Evolutionary conservation across 2,329 filamentous ascomycete species (phyloP), one percentile per base, ranked within the genome.

Genomic region (Trichoderma endophyticum): DNA sequence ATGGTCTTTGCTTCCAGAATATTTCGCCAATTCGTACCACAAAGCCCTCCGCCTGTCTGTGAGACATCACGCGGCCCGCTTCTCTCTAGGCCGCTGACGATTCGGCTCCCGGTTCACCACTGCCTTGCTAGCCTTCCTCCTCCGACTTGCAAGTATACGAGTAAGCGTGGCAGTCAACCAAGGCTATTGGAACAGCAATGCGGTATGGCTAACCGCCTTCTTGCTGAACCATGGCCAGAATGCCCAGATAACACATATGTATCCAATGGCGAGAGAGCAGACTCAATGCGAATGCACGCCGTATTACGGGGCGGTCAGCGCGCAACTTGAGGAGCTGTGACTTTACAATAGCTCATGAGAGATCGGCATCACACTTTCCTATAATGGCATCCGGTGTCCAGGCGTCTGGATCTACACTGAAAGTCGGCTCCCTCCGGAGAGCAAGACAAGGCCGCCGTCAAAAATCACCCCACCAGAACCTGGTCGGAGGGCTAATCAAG

Each of bases 1-100:
- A 36, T 32, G 39, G 57, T 14, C 48, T 57, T 32, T 56, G 71
- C 66, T 72, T 72, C 71, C 60, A 72, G 71, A 71, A 72, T 54
- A 54, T 71, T 70, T 72, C 57, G 28, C 30, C 67, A 28, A 36
- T 21, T 51, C 54, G 32, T 57, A 28, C 71, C 36, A 59, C 64
- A 59, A 32, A 63, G 62, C 11, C 51, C 21, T 48, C 14, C 28
- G 26, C 26, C 56, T n/a, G 51, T 12, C 39, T 24, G 12, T 48
- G 34, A 51, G 48, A 39, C 30, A 18, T 65, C 43, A 18, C 60
- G 18, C 28, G 21, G 51, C 54, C 30, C 43, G 24, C 43, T 30
- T 24, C 51, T 59, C 28, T 21, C 14, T 26, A 43, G n/a, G 21
- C 30, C 51, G 51, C 30, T 28, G 34, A 21, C 43, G 30, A 51